A percentile compares a stretch with the other conserved stretches of the same genome.
Evolutionary conservation across 2,329 filamentous ascomycete genomes (phyloP).

Genomic region (Myriosclerotinia curreyana): DNA sequence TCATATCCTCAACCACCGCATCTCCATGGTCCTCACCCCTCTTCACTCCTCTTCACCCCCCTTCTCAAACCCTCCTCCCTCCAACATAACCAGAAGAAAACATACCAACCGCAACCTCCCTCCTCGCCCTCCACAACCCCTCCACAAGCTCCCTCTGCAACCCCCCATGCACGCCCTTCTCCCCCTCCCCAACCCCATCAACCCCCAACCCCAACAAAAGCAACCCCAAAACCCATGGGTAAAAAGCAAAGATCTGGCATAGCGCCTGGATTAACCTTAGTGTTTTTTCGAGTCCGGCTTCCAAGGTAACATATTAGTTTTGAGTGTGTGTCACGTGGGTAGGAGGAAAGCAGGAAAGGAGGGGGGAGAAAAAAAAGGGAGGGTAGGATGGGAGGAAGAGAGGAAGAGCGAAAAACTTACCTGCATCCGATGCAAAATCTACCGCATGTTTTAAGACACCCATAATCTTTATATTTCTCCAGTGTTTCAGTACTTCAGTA

Average conservation of each 20-base stretch:
- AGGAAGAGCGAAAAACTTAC: slow-evolving; percentile 21
- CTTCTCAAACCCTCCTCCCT: background rate
- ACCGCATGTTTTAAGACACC: slow-evolving; percentile 27
- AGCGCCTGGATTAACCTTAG: slow-evolving; percentile 56
- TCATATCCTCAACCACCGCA: background rate
- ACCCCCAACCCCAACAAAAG: slow-evolving; percentile 38
- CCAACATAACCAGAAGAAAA: slow-evolving; percentile 18
- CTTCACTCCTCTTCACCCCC: too few species aligned
- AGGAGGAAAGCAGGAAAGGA: background rate
- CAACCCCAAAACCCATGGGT: slow-evolving; percentile 35
- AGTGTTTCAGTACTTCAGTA: background rate
- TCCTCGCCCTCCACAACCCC: slow-evolving; percentile 40
- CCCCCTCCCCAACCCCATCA: slow-evolving; percentile 11
- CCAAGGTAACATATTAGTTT: background rate
- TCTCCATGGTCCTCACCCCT: too few species aligned
- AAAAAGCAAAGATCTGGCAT: slow-evolving; percentile 48
- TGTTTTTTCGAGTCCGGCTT: slow-evolving; percentile 59
- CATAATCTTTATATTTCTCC: background rate
- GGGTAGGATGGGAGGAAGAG: background rate
- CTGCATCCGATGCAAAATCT: slow-evolving; percentile 34
- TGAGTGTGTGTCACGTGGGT: background rate
- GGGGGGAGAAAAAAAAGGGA: background rate
- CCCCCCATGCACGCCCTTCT: background rate
- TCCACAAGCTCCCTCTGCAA: slow-evolving; percentile 35
- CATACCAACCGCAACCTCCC: slow-evolving; percentile 46